These are phyloP conservation scores for Mrakia blollopis DNA, from an alignment of 768 basidiomycete species.

Conservation along the genomic window DNA sequence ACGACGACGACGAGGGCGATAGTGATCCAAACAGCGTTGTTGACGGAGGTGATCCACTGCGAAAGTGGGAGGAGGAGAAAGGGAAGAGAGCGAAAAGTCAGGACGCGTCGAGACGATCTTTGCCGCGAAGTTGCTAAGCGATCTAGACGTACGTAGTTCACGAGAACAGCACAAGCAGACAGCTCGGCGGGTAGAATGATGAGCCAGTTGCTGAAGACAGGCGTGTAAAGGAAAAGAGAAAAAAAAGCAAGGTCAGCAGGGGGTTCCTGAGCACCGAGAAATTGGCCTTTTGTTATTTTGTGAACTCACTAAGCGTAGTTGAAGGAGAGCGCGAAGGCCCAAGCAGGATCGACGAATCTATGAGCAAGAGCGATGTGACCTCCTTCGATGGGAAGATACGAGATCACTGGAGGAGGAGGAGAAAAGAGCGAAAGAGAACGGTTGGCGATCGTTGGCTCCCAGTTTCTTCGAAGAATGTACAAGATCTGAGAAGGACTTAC, in stretches of 20 bases:
- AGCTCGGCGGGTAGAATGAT: conserved; percentile 32
- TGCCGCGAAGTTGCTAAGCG: too few relatives aligned
- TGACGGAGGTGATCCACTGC: conserved; percentile 48
- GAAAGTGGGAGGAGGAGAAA: not conserved
- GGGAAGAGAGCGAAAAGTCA: not conserved
- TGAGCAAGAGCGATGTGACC: conserved; percentile 33
- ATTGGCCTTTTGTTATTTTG: too few relatives aligned
- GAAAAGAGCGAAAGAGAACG: not conserved
- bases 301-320: conserved; percentile 30
- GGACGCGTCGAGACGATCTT: not conserved
- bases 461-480: not conserved
- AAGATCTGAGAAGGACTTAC: not conserved
- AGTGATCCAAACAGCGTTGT: conserved; percentile 73
- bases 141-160: conserved; percentile 28
- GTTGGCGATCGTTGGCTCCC: not conserved
- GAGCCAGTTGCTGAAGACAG: conserved; percentile 14
- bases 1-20: conserved; percentile 70
- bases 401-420: conserved; percentile 21
- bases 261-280: too few relatives aligned
- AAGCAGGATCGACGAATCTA: conserved; percentile 32
- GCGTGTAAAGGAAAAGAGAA: too few relatives aligned
- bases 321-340: conserved; percentile 30
- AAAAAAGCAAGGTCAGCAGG: too few relatives aligned
- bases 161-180: conserved; percentile 29
- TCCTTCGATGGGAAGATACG: conserved; percentile 33